These are phyloP conservation scores for Rhodotorula kratochvilovae DNA, from an alignment of 768 basidiomycete species.

Conservation along the genomic window DNA sequence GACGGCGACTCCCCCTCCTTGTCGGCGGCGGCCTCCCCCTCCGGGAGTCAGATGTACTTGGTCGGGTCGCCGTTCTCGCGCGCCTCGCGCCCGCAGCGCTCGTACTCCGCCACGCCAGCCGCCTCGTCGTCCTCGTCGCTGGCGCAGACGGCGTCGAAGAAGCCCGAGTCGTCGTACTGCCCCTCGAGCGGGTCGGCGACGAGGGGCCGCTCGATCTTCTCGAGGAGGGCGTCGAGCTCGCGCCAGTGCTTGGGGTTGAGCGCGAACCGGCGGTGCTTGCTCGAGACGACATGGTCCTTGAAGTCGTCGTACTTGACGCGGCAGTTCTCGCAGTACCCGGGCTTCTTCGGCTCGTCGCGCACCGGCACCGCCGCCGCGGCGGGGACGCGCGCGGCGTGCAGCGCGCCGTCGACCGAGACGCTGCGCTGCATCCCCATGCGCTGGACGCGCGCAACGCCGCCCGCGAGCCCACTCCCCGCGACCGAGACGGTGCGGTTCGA, in stretches of 20 bases:
- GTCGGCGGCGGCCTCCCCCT: neutral
- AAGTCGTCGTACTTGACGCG: conserved; percentile 85
- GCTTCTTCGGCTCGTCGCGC: conserved; percentile 73
- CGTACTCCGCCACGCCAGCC: neutral
- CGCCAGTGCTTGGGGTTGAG: conserved; percentile 68
- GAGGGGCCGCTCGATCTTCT: conserved; percentile 55
- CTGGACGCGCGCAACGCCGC: conserved; percentile 17
- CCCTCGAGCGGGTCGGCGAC: neutral
- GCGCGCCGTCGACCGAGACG: conserved; percentile 42
- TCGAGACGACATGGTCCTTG: conserved; percentile 65
- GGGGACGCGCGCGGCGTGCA: conserved; percentile 36
- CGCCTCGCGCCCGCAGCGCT: too few species aligned
- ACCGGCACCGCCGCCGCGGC: conserved; percentile 25
- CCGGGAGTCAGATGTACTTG: neutral
- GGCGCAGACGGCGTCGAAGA: conserved; percentile 5
- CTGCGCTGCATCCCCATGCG: conserved; percentile 43
- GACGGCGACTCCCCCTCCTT: neutral
- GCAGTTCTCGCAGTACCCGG: conserved; percentile 98
- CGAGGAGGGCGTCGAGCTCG: conserved; percentile 70
- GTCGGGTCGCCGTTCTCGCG: neutral
- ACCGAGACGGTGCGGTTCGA: conserved; percentile 39
- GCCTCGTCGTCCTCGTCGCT: neutral
- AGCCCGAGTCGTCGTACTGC: conserved; percentile 12
- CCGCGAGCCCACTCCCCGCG: conserved; percentile 4
- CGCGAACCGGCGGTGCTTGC: conserved; percentile 79